Evolutionary conservation across 306 rosid species (phyloP), one percentile per base, ranked within the genome.

Genomic region (Lagenaria siceraria): DNA sequence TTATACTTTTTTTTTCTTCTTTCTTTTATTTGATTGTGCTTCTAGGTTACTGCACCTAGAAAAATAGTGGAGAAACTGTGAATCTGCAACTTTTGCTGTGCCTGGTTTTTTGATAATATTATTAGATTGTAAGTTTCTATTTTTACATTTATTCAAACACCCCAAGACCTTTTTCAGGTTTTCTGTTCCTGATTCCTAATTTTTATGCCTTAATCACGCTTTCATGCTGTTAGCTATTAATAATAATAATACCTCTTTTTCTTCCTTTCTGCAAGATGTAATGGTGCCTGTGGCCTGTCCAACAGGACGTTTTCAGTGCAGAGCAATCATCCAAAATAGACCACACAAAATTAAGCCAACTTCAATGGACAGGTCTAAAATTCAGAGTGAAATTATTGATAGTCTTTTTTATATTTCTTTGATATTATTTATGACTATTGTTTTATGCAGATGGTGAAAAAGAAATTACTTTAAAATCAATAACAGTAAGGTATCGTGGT

Each of bases 41-140:
- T 79, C 85, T 88, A 88, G 88, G 78, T 83, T 79, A 77, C 58
- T 84, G 80, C 22, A 54, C 85, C 66, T 56, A 58, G 66, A 54
- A 55, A n/a, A 75, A 49, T 48, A 72, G 59, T 49, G 60, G 76
- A 72, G 59, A 49, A 46, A 49, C 54, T 72, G 24, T 8, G 76
- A 49, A 72, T 27, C 14, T 71, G 40, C 58, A 14, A 71, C 76
- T 71, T 71, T 71, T 25, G 19, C 53, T 21, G 35, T 48, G 58
- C 8, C 24, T 48, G 59, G 15, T 71, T 48, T n/a, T 71, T 48
- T 25, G 59, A 71, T 40, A n/a, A 46, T 19, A 43, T 43, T 19
- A 24, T 43, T 69, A 22, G 75, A 70, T 46, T 70, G 55, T 70
- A 70, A 13, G 56, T 46, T 70, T 69, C 75, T 43, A 1, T 22